phyloP scores from a whole-genome alignment of 2,329 filamentous ascomycete genomes.

The Kalmusia sp. region DNA sequence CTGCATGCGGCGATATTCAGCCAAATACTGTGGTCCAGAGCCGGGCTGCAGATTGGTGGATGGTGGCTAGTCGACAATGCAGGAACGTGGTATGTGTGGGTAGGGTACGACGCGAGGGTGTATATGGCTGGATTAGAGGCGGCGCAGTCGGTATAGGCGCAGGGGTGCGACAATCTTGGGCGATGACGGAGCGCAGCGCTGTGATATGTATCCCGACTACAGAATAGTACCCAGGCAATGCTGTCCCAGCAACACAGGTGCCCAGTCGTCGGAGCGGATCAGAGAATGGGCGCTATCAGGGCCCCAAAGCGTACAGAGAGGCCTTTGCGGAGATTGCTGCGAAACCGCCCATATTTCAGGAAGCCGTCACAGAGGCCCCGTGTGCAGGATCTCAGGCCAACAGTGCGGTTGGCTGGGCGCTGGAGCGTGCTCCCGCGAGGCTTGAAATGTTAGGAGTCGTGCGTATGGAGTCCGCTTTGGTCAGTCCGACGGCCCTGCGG shows the following conservation, averaged over 20 bases:
- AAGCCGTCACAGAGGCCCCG: conserved; percentile 20
- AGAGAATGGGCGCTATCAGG: conserved; percentile 16
- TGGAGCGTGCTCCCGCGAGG: conserved; percentile 28
- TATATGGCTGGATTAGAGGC: conserved; percentile 34
- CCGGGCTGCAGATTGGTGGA: conserved; percentile 24
- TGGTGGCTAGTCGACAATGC: conserved; percentile 21
- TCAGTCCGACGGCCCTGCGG: conserved; percentile 25
- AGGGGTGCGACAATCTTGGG: conserved; percentile 26
- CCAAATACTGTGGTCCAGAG: conserved; percentile 24
- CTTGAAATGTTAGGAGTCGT: conserved; percentile 30
- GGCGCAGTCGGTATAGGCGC: conserved; percentile 24
- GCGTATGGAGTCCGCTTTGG: conserved; percentile 29
- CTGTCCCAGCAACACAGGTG: conserved; percentile 16
- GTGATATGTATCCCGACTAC: conserved; percentile 27
- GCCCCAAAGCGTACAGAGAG: conserved; percentile 15
- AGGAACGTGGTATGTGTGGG: conserved; percentile 28
- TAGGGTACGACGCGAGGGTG: conserved; percentile 30
- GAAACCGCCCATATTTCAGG: conserved; percentile 23
- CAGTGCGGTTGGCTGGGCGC: conserved; percentile 26
- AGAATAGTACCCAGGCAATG: too few species aligned
- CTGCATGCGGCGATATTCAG: conserved; percentile 37
- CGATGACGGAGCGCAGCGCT: conserved; percentile 13
- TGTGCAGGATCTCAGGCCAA: conserved; percentile 26
- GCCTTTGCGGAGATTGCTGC: conserved; percentile 32
- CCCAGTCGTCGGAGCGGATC: conserved; percentile 24